Conservation (phyloP, 257 asterid genomes). For the Capsicum chinense region DNA sequence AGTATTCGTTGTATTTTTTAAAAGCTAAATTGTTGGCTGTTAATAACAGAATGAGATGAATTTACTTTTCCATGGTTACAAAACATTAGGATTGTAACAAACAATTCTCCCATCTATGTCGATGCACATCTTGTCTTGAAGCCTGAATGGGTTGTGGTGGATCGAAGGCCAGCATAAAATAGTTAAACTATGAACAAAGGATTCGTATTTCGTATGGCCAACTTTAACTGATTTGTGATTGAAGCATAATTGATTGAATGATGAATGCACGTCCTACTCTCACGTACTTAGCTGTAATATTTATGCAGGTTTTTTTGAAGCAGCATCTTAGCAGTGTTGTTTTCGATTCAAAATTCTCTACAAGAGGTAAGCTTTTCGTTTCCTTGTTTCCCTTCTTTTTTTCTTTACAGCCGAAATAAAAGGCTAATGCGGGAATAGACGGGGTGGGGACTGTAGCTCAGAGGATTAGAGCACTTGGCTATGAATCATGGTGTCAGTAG, state of each 20-base stretch:
- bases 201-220: neutral
- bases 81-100: neutral
- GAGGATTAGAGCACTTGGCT: neutral
- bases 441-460: neutral
- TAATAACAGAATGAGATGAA: neutral
- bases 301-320: conserved; percentile 89
- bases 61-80: neutral
- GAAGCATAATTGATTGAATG: neutral
- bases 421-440: neutral
- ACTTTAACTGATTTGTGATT: neutral
- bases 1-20: neutral
- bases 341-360: conserved; percentile 66
- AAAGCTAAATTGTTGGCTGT: neutral
- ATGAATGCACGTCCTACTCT: neutral
- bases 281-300: conserved; percentile 7
- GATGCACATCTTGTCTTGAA: neutral
- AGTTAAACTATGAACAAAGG: neutral
- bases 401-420: neutral
- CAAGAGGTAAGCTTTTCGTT: conserved; percentile 48
- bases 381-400: neutral
- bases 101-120: neutral
- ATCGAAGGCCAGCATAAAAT: neutral
- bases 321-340: conserved; percentile 72
- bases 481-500: neutral
- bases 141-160: neutral